phyloP scores from a whole-genome alignment of 2,329 filamentous ascomycete species.

The Lachnellula occidentalis region DNA sequence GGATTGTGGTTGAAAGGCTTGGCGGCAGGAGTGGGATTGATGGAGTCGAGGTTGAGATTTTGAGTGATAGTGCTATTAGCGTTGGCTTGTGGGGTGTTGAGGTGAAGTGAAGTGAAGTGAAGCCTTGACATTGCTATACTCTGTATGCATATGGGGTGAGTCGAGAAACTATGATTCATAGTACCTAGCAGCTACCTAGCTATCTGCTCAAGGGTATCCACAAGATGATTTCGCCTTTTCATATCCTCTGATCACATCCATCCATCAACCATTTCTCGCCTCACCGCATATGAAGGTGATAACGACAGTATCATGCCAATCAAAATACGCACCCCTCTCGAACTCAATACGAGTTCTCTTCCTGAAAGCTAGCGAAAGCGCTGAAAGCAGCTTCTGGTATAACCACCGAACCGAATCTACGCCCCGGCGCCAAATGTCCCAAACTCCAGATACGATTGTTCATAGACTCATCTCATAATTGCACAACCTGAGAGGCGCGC shows the following conservation, averaged over 20 bases:
- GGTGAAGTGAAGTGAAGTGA: neutral
- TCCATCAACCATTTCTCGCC: neutral
- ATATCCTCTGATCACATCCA: neutral
- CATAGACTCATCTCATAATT: neutral
- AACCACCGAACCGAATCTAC: constrained; percentile 1
- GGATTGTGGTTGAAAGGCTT: constrained; percentile 77
- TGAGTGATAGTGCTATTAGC: constrained; percentile 32
- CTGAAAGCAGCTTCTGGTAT: constrained; percentile 14
- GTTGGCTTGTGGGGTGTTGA: constrained; percentile 31
- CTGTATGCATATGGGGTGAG: neutral
- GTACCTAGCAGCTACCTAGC: neutral
- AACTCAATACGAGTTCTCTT: neutral
- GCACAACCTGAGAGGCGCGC: neutral
- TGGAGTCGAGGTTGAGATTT: constrained; percentile 48
- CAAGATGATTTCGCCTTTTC: neutral
- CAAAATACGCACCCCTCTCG: neutral
- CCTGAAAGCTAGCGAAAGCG: constrained; percentile 3
- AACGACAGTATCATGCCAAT: neutral
- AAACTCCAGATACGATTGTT: constrained; percentile 13
- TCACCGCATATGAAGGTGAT: neutral
- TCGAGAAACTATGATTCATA: neutral
- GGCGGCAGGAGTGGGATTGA: constrained; percentile 43
- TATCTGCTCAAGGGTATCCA: neutral
- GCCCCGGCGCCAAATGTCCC: constrained; percentile 5
- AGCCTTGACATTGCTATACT: neutral